Evolutionary conservation across 345 rosid species (phyloP).

Genomic region (Odontarrhena argentea): DNA sequence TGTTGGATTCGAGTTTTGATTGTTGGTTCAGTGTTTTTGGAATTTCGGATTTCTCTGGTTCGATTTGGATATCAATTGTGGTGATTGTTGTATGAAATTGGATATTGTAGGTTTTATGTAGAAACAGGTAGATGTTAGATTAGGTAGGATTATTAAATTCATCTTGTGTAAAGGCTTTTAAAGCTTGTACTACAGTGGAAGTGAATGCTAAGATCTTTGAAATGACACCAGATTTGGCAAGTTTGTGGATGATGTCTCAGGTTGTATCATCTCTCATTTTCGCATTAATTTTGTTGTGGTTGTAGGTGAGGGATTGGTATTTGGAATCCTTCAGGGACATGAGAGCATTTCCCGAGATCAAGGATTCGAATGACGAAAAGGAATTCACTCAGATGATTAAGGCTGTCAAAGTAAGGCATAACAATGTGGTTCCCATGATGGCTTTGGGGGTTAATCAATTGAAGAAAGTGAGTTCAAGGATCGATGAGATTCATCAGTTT

Average conservation of each 20-base stretch:
- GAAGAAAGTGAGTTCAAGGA: constrained; percentile 66
- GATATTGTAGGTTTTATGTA: constrained; percentile 9
- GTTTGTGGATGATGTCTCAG: constrained; percentile 6
- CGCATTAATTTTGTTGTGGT: constrained; percentile 16
- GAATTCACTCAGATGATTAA: constrained; percentile 92
- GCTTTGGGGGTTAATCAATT: constrained; percentile 95
- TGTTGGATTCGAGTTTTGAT: not conserved
- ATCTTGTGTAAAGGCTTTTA: not conserved
- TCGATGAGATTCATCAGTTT: constrained; percentile 89
- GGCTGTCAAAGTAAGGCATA: constrained; percentile 95
- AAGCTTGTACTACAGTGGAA: constrained; percentile 27
- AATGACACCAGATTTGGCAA: constrained; percentile 24
- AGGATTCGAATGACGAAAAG: constrained; percentile 63
- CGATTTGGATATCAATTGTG: not conserved
- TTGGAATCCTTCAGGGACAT: constrained; percentile 92
- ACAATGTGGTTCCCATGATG: constrained; percentile 97
- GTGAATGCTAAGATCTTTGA: not conserved
- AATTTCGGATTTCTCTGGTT: constrained; percentile 5
- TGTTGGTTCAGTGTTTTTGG: not conserved
- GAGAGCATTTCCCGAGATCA: constrained; percentile 84
- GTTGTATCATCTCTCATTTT: not conserved
- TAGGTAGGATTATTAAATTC: constrained; percentile 7
- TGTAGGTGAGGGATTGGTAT: constrained; percentile 97
- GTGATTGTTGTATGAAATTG: not conserved
- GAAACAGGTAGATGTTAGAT: not conserved